Conservation (phyloP, 2,329 filamentous ascomycete species). For the Monilinia laxa region DNA sequence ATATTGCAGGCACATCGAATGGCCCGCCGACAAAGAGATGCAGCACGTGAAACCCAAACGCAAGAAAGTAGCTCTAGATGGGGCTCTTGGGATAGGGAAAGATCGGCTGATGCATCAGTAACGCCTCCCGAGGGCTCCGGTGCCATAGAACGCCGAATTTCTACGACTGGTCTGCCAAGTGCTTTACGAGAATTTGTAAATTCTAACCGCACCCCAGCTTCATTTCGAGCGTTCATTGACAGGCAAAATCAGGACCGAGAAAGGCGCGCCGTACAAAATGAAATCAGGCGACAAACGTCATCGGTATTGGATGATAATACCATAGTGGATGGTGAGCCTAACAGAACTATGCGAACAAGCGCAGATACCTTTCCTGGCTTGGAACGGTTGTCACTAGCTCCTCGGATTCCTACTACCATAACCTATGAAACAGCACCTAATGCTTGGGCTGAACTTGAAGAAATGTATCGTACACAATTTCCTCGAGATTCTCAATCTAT, state of each 20-base stretch:
- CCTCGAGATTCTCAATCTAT: conserved; percentile 33
- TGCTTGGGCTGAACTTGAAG: conserved; percentile 47
- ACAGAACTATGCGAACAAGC: conserved; percentile 24
- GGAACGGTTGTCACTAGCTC: conserved; percentile 33
- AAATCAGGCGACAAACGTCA: conserved; percentile 34
- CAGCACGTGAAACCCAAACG: conserved; percentile 31
- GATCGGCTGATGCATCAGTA: conserved; percentile 21
- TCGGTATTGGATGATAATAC: conserved; percentile 36
- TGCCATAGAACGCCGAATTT: conserved; percentile 30
- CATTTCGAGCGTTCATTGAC: conserved; percentile 40
- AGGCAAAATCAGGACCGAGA: conserved; percentile 41
- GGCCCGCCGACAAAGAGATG: conserved; percentile 48
- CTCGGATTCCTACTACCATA: conserved; percentile 35
- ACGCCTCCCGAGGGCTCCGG: conserved; percentile 23
- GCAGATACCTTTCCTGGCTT: conserved; percentile 35
- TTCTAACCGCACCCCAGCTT: conserved; percentile 36
- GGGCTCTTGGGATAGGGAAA: conserved; percentile 27
- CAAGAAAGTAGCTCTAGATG: conserved; percentile 29
- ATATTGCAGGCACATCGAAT: conserved; percentile 57
- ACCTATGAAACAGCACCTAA: conserved; percentile 38
- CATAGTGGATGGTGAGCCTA: conserved; percentile 28
- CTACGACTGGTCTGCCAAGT: conserved; percentile 33
- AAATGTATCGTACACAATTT: conserved; percentile 43
- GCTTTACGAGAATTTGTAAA: conserved; percentile 39
- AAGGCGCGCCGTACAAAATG: conserved; percentile 32